Conservation (phyloP, 2,329 filamentous ascomycete species). For the Zymoseptoria passerinii region DNA sequence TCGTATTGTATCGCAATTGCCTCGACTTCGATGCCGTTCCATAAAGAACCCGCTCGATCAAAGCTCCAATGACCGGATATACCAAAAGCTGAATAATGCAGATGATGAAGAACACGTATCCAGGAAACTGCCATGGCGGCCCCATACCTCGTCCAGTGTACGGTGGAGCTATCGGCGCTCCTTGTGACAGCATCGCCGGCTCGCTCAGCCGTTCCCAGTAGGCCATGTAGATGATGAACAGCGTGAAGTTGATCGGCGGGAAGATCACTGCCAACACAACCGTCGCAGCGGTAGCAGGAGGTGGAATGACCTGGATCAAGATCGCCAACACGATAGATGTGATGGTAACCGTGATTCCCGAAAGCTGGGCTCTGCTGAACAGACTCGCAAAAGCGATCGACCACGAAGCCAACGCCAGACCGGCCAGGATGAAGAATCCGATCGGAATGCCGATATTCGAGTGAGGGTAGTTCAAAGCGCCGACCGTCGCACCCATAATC, state of each 20-base stretch:
- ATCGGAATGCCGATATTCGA: constrained; percentile 39
- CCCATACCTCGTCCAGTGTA: neutral
- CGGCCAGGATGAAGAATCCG: constrained; percentile 63
- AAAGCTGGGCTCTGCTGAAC: constrained; percentile 81
- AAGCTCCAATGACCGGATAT: constrained; percentile 67
- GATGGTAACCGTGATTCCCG: constrained; percentile 71
- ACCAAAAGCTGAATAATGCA: constrained; percentile 66
- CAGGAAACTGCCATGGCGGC: constrained; percentile 55
- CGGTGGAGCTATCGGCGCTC: constrained; percentile 43
- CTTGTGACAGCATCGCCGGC: constrained; percentile 52
- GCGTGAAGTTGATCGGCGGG: constrained; percentile 79
- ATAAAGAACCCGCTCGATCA: constrained; percentile 66
- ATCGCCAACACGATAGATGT: constrained; percentile 68
- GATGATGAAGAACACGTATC: constrained; percentile 70
- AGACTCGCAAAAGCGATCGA: constrained; percentile 74
- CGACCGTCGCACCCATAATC: constrained; percentile 61
- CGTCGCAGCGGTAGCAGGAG: constrained; percentile 55
- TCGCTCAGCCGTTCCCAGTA: constrained; percentile 60
- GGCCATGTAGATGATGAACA: constrained; percentile 70
- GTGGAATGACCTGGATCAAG: constrained; percentile 65
- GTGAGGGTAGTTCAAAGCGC: constrained; percentile 46
- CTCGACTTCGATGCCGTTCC: constrained; percentile 57
- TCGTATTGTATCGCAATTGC: constrained; percentile 32
- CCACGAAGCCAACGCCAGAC: constrained; percentile 68
- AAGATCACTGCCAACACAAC: constrained; percentile 68